A percentile compares a stretch with the other conserved stretches of the same genome.
These are phyloP conservation scores for Porpolomopsis calyptriformis DNA, from an alignment of 768 basidiomycete species.

Conservation along the genomic window DNA sequence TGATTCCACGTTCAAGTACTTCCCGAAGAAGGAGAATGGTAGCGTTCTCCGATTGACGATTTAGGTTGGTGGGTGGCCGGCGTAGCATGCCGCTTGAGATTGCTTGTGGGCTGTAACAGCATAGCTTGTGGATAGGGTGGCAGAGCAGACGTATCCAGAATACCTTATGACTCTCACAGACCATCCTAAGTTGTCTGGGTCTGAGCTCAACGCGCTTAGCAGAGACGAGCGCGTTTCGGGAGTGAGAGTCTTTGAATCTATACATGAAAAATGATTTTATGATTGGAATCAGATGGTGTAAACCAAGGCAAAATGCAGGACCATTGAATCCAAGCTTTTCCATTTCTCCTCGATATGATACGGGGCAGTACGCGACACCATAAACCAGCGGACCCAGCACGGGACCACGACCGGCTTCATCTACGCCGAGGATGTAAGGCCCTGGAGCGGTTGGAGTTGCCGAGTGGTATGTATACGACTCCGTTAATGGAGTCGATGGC, in stretches of 20 bases:
- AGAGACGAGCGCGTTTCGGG: conserved; percentile 56
- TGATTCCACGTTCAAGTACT: conserved; percentile 69
- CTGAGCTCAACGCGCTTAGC: conserved; percentile 55
- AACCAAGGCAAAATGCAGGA: conserved; percentile 15
- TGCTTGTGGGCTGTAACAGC: conserved; percentile 59
- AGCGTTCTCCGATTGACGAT: conserved; percentile 79
- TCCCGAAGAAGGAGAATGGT: conserved; percentile 83
- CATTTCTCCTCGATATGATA: conserved; percentile 60
- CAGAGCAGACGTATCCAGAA: too few species aligned
- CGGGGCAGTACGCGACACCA: conserved; percentile 88
- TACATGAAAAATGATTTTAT: neutral
- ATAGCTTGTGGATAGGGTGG: too few species aligned
- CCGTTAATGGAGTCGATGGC: conserved; percentile 44
- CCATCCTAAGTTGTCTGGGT: conserved; percentile 68
- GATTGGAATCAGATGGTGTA: neutral
- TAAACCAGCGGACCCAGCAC: conserved; percentile 95
- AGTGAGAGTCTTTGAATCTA: conserved; percentile 90
- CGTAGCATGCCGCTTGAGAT: conserved; percentile 90
- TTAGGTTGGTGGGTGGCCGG: conserved; percentile 74
- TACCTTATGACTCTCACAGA: conserved; percentile 71
- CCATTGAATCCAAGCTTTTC: conserved; percentile 87
- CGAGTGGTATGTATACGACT: conserved; percentile 74
- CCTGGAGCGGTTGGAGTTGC: conserved; percentile 56
- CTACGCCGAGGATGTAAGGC: conserved; percentile 94
- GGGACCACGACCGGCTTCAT: conserved; percentile 95